A percentile compares a stretch with the other conserved stretches of the same genome.
Conservation (phyloP, 2,329 filamentous ascomycete genomes). For the Orbilia oligospora region DNA sequence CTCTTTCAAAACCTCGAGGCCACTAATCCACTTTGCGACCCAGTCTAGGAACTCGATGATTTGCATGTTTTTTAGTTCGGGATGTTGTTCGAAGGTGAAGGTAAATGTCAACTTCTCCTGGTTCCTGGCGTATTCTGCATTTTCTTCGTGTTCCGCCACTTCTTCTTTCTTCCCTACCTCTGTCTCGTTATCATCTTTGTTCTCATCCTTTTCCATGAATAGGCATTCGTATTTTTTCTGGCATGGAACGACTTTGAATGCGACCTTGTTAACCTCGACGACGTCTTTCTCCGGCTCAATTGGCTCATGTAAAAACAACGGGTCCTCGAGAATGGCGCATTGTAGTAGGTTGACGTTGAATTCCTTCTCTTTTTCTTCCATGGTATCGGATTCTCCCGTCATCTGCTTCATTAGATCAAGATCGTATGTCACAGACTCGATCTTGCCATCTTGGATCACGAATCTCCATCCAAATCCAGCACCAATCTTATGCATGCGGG, state of each 20-base stretch:
- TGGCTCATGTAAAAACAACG: constrained; percentile 30
- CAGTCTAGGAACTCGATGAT: constrained; percentile 57
- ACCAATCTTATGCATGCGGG: constrained; percentile 50
- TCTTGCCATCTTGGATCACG: constrained; percentile 35
- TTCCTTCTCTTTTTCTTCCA: constrained; percentile 33
- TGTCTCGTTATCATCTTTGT: constrained; percentile 4
- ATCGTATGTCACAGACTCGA: constrained; percentile 50
- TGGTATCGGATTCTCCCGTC: neutral
- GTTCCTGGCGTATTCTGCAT: constrained; percentile 26
- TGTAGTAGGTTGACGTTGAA: constrained; percentile 43
- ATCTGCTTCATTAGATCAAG: constrained; percentile 32
- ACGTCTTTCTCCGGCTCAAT: constrained; percentile 28
- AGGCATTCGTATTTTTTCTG: constrained; percentile 41
- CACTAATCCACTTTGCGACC: constrained; percentile 47
- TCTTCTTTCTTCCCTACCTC: neutral
- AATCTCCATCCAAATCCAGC: constrained; percentile 45
- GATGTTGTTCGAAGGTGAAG: constrained; percentile 42
- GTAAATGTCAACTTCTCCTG: constrained; percentile 42
- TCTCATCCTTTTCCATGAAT: constrained; percentile 31
- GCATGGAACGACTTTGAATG: constrained; percentile 43
- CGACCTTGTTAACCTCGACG: constrained; percentile 30
- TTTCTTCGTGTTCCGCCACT: neutral
- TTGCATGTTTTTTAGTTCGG: constrained; percentile 52
- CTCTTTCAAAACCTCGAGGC: constrained; percentile 39
- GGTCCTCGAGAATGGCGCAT: constrained; percentile 50